Conservation (phyloP, 768 basidiomycete species). For the Coprinellus micaceus region DNA sequence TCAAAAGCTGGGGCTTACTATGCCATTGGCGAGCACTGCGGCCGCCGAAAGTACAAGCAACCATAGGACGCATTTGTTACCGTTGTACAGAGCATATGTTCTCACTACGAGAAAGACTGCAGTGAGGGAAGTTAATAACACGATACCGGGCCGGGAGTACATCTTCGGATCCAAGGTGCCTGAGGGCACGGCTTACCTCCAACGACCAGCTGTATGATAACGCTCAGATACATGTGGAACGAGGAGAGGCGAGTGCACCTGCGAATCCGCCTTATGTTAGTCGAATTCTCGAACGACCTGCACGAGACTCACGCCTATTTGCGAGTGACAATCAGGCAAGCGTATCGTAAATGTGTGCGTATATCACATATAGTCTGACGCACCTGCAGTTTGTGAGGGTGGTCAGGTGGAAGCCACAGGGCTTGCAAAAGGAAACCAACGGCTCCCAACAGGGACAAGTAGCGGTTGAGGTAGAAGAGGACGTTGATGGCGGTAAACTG, state of each 20-base stretch:
- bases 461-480: conserved; percentile 45
- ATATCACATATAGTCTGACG: no score
- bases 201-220: conserved; percentile 34
- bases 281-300: no score
- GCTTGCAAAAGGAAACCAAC: conserved; percentile 32
- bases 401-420: conserved; percentile 25
- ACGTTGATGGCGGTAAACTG: conserved; percentile 30
- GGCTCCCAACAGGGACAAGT: conserved; percentile 36
- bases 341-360: no score
- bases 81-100: conserved; percentile 38
- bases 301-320: no score
- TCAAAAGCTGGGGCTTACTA: conserved; percentile 13
- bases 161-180: no score
- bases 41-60: conserved; percentile 24
- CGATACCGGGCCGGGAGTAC: no score
- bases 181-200: conserved; percentile 30
- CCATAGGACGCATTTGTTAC: conserved; percentile 23
- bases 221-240: conserved; percentile 29
- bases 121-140: no score
- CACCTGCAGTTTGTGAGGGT: conserved; percentile 22
- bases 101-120: conserved; percentile 36
- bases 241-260: conserved; percentile 23
- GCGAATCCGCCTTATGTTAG: no score
- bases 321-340: no score
- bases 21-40: conserved; percentile 27